Base-by-base conservation (phyloP, 306 rosid genomes). In the Echinosophora koreensis region DNA sequence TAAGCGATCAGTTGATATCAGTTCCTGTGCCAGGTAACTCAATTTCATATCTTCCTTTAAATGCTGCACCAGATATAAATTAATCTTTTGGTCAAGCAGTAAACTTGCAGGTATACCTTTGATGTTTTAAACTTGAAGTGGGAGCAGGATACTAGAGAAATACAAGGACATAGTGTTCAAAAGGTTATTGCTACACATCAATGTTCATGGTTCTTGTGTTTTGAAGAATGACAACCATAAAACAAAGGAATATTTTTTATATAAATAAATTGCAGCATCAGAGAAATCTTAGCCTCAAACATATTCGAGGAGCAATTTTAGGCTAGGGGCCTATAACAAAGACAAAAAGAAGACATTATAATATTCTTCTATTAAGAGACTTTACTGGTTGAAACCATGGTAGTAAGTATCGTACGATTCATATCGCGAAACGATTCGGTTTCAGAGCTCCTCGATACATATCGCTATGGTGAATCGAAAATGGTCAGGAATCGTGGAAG, bases 41-140 rank as follows among this genome's bases (percentile, higher is more conserved):
- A 91, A 84, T 85, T 90, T 96, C 99, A 96, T 96, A 79, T 96
- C 99, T 84, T 96, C 99, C 91, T 93, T 91, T 80, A 96, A 81
- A 90, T 91, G 99, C 99, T 96, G 92, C 92, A 91, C 63, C 73
- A 83, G 61, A 74, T 35, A 57, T 63, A 56, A 59, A 30, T 64
- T 60, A 77, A 70, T 80, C 46, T 32, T 69, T 74, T 73, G 80
- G 79, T 28, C 35, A 85, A 79, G 78, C 71, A 72, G 35, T 8
- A 59, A 46, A 72, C 54, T 61, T 57, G 28, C 32, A 76, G 52
- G 68, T 5, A 65, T 49, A 32, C 41, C 37, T 73, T 18, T 17
- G 16, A 55, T 35, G 11, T 64, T 73, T 47, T 51, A 69, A 64
- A 44, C 66, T 77, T 66, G 13, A 64, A 58, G 67, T 14, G 37